Conservation (phyloP, 2,329 filamentous ascomycete species). For the Pezicula carpinea region DNA sequence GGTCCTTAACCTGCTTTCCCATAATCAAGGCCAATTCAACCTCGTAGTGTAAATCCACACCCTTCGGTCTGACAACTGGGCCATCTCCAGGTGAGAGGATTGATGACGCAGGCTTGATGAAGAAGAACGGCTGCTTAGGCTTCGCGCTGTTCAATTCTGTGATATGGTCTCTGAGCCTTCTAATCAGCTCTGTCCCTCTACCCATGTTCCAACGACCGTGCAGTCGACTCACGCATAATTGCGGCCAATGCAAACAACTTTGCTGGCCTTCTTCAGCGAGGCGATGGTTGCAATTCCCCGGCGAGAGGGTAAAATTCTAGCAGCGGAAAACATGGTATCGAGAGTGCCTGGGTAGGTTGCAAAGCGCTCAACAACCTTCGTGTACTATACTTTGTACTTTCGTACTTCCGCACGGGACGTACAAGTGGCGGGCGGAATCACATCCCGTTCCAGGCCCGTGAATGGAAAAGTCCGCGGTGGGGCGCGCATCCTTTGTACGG, state of each 20-base stretch:
- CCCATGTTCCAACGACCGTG: not conserved
- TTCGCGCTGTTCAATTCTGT: conserved; percentile 81
- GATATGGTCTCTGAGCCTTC: conserved; percentile 71
- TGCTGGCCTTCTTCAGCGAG: conserved; percentile 47
- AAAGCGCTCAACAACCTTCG: not conserved
- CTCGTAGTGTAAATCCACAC: conserved; percentile 88
- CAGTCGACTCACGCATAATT: conserved; percentile 77
- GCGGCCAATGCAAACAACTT: conserved; percentile 77
- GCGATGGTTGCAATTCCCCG: conserved; percentile 32
- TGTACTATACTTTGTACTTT: too few species aligned
- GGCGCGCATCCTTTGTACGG: too few species aligned
- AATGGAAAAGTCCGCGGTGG: too few species aligned
- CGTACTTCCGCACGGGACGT: too few species aligned
- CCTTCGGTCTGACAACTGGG: conserved; percentile 75
- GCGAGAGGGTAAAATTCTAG: conserved; percentile 14
- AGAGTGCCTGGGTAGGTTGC: too few species aligned
- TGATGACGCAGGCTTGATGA: conserved; percentile 88
- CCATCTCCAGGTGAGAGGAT: conserved; percentile 76
- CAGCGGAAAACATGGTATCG: not conserved
- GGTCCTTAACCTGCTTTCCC: conserved; percentile 72
- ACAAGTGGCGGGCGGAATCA: too few species aligned
- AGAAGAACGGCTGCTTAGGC: conserved; percentile 97
- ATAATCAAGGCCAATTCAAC: conserved; percentile 90
- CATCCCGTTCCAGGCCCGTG: too few species aligned
- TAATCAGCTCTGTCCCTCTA: not conserved